Percentiles rank a stretch among this genome's conserved stretches.
These are phyloP conservation scores for Phytophthora megakarya DNA, from an alignment of 352 stramenopile species.

Conservation along the genomic window DNA sequence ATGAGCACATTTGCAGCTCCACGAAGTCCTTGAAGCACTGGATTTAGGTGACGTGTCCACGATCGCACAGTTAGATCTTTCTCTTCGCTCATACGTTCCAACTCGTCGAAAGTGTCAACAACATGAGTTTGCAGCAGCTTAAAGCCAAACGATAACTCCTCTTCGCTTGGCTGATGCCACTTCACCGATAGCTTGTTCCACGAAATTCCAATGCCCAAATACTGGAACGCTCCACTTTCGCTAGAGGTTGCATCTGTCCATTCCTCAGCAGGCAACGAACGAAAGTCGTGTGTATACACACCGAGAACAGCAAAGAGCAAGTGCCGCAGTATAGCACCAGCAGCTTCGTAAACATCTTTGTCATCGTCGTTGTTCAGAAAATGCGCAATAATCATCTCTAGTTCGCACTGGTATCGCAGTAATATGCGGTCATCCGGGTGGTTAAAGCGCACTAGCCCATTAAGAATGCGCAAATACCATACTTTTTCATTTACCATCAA, in stretches of 20 bases:
- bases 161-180: slow-evolving; percentile 71
- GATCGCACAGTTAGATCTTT: slow-evolving; percentile 47
- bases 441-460: slow-evolving; percentile 56
- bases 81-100: slow-evolving; percentile 30
- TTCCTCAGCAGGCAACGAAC: slow-evolving; percentile 53
- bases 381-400: slow-evolving; percentile 50
- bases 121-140: slow-evolving; percentile 61
- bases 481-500: slow-evolving; percentile 72
- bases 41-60: slow-evolving; percentile 56
- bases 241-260: slow-evolving; percentile 48
- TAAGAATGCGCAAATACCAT: slow-evolving; percentile 64
- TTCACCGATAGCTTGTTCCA: slow-evolving; percentile 54
- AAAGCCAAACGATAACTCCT: slow-evolving; percentile 58
- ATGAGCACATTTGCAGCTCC: slow-evolving; percentile 61
- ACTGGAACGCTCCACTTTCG: slow-evolving; percentile 61
- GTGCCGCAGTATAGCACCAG: slow-evolving; percentile 46
- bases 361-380: slow-evolving; percentile 53
- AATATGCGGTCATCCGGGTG: slow-evolving; percentile 33
- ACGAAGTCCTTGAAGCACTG: slow-evolving; percentile 46
- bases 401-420: slow-evolving; percentile 41
- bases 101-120: slow-evolving; percentile 33
- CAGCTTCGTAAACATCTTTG: slow-evolving; percentile 65
- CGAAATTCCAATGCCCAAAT: slow-evolving; percentile 52
- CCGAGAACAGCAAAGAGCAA: slow-evolving; percentile 49
- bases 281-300: slow-evolving; percentile 67